Evolutionary conservation across 164 flowering plant species (phyloP).

Genomic region (Warburgia ugandensis): DNA sequence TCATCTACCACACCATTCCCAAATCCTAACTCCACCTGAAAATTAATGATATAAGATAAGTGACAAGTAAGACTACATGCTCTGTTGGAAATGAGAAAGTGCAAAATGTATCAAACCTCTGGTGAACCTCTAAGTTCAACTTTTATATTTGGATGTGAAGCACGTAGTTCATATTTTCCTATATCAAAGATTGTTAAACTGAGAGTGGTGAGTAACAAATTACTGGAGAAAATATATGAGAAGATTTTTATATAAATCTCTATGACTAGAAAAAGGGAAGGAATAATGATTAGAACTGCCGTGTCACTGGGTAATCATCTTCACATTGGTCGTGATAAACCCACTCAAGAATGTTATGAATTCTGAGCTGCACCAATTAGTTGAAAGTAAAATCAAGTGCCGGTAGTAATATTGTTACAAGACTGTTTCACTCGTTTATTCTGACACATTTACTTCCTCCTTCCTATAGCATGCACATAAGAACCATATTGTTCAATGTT

Average conservation of each 20-base stretch:
- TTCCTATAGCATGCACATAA: too few relatives aligned
- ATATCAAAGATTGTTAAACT: conserved; percentile 14
- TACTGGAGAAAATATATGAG: not conserved
- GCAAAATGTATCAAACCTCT: conserved; percentile 51
- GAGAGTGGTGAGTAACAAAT: not conserved
- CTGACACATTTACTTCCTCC: too few relatives aligned
- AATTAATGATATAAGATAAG: not conserved
- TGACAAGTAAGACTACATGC: too few relatives aligned
- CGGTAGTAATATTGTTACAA: too few relatives aligned
- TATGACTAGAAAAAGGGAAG: not conserved
- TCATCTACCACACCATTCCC: conserved; percentile 67
- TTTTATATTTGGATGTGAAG: conserved; percentile 63
- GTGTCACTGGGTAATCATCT: not conserved
- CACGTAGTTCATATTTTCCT: conserved; percentile 76
- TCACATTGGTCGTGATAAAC: not conserved
- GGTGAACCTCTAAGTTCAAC: conserved; percentile 69
- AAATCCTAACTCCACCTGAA: conserved; percentile 89
- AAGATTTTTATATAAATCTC: not conserved
- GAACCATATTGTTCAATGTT: too few relatives aligned
- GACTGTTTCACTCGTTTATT: too few relatives aligned
- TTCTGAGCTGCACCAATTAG: too few relatives aligned
- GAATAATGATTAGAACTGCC: not conserved
- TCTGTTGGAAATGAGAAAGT: too few relatives aligned
- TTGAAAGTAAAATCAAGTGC: too few relatives aligned
- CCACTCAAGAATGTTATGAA: too few relatives aligned